phyloP scores from a whole-genome alignment of 768 basidiomycete genomes.

The Mycena haematopus region DNA sequence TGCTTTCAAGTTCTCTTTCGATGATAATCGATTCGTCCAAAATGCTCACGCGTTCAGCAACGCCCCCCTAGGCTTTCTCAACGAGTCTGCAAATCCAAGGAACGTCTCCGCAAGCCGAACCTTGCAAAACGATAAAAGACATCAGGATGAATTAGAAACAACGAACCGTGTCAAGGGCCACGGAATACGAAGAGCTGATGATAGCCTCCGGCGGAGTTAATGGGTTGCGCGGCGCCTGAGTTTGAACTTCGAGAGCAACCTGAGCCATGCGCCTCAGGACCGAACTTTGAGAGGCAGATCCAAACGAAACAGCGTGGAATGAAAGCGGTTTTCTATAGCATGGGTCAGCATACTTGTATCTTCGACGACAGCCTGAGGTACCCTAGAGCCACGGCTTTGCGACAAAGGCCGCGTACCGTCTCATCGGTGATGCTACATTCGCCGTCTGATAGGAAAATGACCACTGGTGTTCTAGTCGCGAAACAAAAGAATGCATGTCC shows the following conservation, averaged over 20 bases:
- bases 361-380: constrained; percentile 29
- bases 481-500: not conserved
- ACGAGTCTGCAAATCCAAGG: constrained; percentile 55
- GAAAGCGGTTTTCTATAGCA: constrained; percentile 52
- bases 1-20: no score
- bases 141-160: not conserved
- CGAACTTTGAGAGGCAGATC: constrained; percentile 33
- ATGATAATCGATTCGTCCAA: no score
- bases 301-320: constrained; percentile 61
- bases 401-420: constrained; percentile 48
- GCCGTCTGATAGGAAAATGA: constrained; percentile 65
- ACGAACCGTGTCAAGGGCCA: constrained; percentile 56
- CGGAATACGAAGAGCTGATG: constrained; percentile 50
- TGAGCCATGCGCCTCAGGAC: constrained; percentile 52
- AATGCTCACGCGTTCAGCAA: constrained; percentile 12
- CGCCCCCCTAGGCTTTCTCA: constrained; percentile 56
- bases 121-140: constrained; percentile 34
- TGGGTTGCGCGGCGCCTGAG: constrained; percentile 47
- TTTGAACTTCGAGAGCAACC: constrained; percentile 51
- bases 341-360: not conserved
- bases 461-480: constrained; percentile 46
- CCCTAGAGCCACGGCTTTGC: constrained; percentile 51
- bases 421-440: constrained; percentile 50
- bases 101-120: constrained; percentile 59
- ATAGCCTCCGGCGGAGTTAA: constrained; percentile 38